Percentiles rank a stretch among this genome's conserved stretches.
These are phyloP conservation scores for Aegilops tauschii DNA, from an alignment of 176 grass and related monocot species.

Conservation along the genomic window DNA sequence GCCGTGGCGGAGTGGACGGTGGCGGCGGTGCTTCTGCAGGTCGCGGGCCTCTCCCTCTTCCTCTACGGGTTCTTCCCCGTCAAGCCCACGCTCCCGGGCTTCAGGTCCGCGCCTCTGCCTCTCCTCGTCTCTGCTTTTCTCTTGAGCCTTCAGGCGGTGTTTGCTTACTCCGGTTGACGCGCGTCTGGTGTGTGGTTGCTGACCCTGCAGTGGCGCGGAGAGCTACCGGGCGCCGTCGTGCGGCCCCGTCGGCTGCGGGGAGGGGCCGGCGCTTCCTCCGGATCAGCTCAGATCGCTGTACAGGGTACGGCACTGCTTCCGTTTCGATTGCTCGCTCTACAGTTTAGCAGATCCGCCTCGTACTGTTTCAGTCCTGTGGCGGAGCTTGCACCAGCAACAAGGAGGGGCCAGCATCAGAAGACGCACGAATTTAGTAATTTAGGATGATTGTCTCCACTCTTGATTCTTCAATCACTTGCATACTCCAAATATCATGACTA, in stretches of 20 bases:
- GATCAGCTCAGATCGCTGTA: slow-evolving; percentile 75
- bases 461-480: neutral
- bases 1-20: slow-evolving; percentile 37
- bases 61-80: slow-evolving; percentile 86
- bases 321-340: neutral
- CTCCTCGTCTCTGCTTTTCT: slow-evolving; percentile 8
- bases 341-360: neutral
- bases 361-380: neutral
- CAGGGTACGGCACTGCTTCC: slow-evolving; percentile 35
- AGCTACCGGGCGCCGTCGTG: slow-evolving; percentile 76
- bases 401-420: neutral
- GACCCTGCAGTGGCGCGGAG: slow-evolving; percentile 54
- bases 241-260: slow-evolving; percentile 17
- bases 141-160: neutral
- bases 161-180: neutral
- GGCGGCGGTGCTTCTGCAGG: slow-evolving; percentile 67
- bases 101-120: slow-evolving; percentile 42
- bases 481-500: neutral
- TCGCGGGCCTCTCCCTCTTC: slow-evolving; percentile 64
- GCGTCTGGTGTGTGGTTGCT: neutral
- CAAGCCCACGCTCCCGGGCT: slow-evolving; percentile 80
- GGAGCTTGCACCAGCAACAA: neutral
- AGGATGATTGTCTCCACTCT: neutral
- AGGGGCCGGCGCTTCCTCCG: slow-evolving; percentile 28
- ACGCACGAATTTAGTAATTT: neutral